Evolutionary conservation across 306 rosid genomes (phyloP), one percentile per base, ranked within the genome.

Genomic region (Cucumis melo): DNA sequence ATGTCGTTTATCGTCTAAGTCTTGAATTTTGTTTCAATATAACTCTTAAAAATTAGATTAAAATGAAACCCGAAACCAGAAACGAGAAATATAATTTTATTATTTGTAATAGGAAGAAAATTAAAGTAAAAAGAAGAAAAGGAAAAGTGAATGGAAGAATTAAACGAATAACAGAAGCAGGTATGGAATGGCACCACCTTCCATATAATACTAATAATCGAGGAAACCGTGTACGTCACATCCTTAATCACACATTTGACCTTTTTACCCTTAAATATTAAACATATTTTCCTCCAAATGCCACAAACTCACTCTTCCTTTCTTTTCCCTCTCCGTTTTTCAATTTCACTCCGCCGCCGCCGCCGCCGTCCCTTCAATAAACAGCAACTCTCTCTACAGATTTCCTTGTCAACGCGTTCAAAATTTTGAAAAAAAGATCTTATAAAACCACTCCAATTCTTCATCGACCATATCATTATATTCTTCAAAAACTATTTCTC

Each of bases 311-410:
- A 71, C 76, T 71, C 76, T 48, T 71, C 76, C 38, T n/a, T 10
- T 60, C 29, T 27, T 60, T 6, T 32, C 66, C 66, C 75, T 54
- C 42, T 65, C 46, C 5, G 19, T 13, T 50, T 21, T 21, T 57
- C 62, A 21, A 21, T 77, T 74, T 61, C 63, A 32, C 36, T 72
- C 63, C 12, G 87, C 83, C 88, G 88, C 44, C 81, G 78, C 75
- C 59, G 75, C 76, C 34, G 51, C 76, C 59, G 76, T 58, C 34
- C 44, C 88, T 77, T 79, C 68, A 13, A 67, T 19, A 10, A 10
- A n/a, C 44, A 21, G 76, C 82, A 80, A 80, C 51, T 21, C 32
- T 10, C 20, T 21, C n/a, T 20, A 12, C 34, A 19, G 10, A 8
- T 14, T 36, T 6, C 55, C 59, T 46, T 6, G 5, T 46, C 53